phyloP scores from a whole-genome alignment of 441 rosid genomes.

The Rhodomyrtus psidioides region DNA sequence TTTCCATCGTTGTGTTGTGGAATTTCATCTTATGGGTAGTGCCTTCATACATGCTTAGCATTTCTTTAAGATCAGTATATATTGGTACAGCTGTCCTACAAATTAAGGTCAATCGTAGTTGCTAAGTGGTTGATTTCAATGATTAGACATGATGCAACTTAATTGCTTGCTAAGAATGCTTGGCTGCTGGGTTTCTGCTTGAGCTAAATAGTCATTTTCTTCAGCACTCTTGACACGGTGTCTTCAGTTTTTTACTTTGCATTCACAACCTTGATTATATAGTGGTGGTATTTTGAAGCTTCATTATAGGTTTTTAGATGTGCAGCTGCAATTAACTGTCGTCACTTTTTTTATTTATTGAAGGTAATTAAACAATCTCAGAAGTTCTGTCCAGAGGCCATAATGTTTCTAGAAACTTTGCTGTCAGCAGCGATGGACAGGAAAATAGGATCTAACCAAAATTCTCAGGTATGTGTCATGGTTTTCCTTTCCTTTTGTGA shows the following conservation, averaged over 20 bases:
- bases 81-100: neutral
- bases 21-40: neutral
- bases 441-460: conserved; percentile 28
- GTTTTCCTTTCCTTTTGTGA: neutral
- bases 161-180: neutral
- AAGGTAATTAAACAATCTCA: conserved; percentile 62
- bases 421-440: conserved; percentile 44
- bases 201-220: neutral
- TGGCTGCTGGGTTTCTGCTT: neutral
- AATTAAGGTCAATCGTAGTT: neutral
- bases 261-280: neutral
- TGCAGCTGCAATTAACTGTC: conserved; percentile 1
- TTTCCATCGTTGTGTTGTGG: neutral
- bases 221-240: neutral
- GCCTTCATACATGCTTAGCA: neutral
- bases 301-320: neutral
- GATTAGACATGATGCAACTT: neutral
- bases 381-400: conserved; percentile 84
- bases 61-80: neutral
- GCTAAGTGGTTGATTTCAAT: neutral
- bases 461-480: conserved; percentile 45
- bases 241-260: neutral
- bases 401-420: conserved; percentile 51
- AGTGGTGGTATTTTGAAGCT: neutral
- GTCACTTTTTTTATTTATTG: conserved; percentile 1